Base-by-base conservation (phyloP, 768 basidiomycete species). In the Pleurotus sapidus region DNA sequence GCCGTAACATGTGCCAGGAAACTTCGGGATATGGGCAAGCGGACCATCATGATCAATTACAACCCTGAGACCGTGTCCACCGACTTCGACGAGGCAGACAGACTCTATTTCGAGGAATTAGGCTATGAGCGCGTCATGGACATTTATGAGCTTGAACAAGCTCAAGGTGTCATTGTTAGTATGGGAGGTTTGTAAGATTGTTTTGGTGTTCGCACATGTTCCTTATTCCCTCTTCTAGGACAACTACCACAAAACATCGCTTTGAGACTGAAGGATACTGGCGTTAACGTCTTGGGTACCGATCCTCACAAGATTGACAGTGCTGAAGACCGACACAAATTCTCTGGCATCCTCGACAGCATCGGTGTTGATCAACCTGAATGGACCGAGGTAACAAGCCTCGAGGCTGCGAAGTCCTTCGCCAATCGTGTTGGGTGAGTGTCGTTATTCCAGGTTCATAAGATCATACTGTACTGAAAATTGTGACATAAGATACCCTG, bases 41-140 rank as follows among this genome's bases (percentile, higher is more conserved):
- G 87, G 74, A 98, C 97, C 45, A 87, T 99, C 76, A 98, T 98
- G 96, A 83, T 99, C 82, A 99, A 99, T 79, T 99, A 99, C 75
- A 99, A 98, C 74, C 96, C 96, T 7, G 97, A 99, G 75, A 99
- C 97, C 3, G 97, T 98, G 42, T 98, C 95, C 5, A 99, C 97
- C 57, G 97, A 98, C 72, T 99, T 95, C 71, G 97, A 99, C 67
- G 97, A 99, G 75, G 97, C 97, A n/a, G 97, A 98, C 66, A 80
- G 97, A 57, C 77, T 99, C 47, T 99, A 99, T 79, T 99, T 99
- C 69, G 97, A 99, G 71, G 96, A 98, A 70, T 84, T 99, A 57
- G 94, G 96, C 49, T 98, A 83, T 74, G 97, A 99, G 73, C 86
- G 96, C 42, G 95, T 99, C 61, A 98, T 99, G 96, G 97, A 99